Evolutionary conservation across 1,139 yeast species (phyloP), one percentile per base, ranked within the genome.

Genomic region (Geotrichum bryndzae): DNA sequence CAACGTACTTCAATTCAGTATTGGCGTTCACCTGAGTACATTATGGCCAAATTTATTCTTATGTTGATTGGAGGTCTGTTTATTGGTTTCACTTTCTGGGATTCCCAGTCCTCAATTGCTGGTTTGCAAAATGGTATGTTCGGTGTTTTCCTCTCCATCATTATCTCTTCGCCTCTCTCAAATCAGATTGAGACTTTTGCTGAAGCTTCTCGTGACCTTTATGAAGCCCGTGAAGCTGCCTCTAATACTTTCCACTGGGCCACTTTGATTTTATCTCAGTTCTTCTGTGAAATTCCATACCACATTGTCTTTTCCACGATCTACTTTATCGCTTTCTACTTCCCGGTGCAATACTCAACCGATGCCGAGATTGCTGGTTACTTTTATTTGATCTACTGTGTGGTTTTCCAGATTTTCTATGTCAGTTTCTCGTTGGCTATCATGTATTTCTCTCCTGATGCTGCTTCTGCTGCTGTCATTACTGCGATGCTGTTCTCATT

Each of bases 221-320:
- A 76, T 68, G 89, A 85, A 71, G 86, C 82, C 23, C 78, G 88
- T 72, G 89, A 85, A 69, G 78, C 82, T 59, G 78, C 82, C 55
- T 83, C 87, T 7, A 84, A 83, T 68, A 84, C 88, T 25, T 85
- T 83, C 77, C 86, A 83, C 69, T 85, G 87, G 87, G 71, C 76
- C 65, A 73, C 75, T 41, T 69, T 81, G 61, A 66, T 80, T 55
- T 62, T 79, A 33, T 72, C 80, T 22, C 80, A 79, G 63, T 69
- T 71, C 51, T 60, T 73, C 15, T 72, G 77, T 48, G 84, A 82
- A 70, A 69, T 79, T 15, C 77, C 77, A 3, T 70, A 78, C 69
- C 74, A 76, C 57, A 63, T 80, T 48, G 56, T 70, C 69, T 67
- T 75, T 71, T 67, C 72, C 4, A 69, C 74, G 6, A 62, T 76